Conservation (phyloP, 495 filamentous ascomycete species). For the Xanthoparmelia taractica region DNA sequence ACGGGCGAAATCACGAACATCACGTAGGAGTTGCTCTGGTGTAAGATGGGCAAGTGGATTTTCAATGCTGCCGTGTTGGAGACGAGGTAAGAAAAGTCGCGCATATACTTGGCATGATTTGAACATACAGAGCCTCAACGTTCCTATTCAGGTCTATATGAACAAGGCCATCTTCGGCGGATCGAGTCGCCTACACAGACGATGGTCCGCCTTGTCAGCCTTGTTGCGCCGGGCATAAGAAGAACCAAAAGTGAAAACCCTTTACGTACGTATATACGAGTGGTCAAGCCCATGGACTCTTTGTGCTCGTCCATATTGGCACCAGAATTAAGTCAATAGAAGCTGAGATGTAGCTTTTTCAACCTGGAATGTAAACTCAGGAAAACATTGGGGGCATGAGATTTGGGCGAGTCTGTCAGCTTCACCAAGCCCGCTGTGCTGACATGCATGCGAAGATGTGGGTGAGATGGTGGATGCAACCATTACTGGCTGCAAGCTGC, state of each 20-base stretch:
- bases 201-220: slow-evolving; percentile 15
- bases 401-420: neutral
- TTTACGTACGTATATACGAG: slow-evolving; percentile 18
- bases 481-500: neutral
- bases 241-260: too few species aligned
- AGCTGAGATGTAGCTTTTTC: neutral
- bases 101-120: neutral
- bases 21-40: slow-evolving; percentile 45
- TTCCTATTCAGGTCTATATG: slow-evolving; percentile 26
- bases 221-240: neutral
- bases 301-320: slow-evolving; percentile 16
- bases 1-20: slow-evolving; percentile 53
- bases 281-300: slow-evolving; percentile 22
- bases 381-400: neutral
- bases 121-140: slow-evolving; percentile 23
- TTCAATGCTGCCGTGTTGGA: slow-evolving; percentile 33
- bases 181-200: slow-evolving; percentile 17
- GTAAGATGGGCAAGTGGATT: slow-evolving; percentile 54
- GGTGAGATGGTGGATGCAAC: neutral
- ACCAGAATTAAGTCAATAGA: neutral
- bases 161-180: slow-evolving; percentile 17
- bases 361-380: neutral
- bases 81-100: neutral
- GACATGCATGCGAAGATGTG: neutral
- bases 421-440: slow-evolving; percentile 6